phyloP scores from a whole-genome alignment of 768 basidiomycete genomes.

The Suillus plorans region DNA sequence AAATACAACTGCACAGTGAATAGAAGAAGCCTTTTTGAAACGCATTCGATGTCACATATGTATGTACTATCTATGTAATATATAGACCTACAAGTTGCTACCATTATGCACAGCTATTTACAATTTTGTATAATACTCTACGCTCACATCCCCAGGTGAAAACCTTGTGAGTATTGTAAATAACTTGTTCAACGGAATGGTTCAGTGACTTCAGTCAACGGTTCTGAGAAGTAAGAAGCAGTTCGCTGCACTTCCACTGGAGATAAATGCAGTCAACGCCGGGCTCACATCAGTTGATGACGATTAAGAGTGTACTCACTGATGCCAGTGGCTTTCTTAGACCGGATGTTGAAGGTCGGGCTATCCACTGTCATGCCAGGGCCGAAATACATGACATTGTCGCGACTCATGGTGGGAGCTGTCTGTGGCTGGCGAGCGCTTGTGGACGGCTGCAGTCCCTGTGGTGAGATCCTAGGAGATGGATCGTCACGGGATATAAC shows the following conservation, averaged over 20 bases:
- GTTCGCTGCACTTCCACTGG: neutral
- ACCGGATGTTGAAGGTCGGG: neutral
- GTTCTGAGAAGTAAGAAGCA: slow-evolving; percentile 47
- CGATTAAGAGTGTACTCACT: neutral
- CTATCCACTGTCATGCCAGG: neutral
- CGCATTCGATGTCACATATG: too few species aligned
- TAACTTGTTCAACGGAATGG: neutral
- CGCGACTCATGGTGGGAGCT: neutral
- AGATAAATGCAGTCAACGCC: neutral
- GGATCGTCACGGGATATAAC: too few species aligned
- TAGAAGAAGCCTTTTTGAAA: too few species aligned
- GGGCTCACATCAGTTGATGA: neutral
- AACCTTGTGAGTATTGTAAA: neutral
- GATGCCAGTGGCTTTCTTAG: neutral
- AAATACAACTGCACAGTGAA: too few species aligned
- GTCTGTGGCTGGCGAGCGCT: too few species aligned
- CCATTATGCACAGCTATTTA: too few species aligned
- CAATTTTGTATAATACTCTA: neutral
- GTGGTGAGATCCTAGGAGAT: neutral
- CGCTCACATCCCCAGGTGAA: neutral
- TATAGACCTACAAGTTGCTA: too few species aligned
- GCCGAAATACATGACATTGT: neutral
- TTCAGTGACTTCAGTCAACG: slow-evolving; percentile 5
- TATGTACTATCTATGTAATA: too few species aligned
- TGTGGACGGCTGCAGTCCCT: too few species aligned